Conservation (phyloP, 2,329 filamentous ascomycete genomes). For the Fusarium udum region DNA sequence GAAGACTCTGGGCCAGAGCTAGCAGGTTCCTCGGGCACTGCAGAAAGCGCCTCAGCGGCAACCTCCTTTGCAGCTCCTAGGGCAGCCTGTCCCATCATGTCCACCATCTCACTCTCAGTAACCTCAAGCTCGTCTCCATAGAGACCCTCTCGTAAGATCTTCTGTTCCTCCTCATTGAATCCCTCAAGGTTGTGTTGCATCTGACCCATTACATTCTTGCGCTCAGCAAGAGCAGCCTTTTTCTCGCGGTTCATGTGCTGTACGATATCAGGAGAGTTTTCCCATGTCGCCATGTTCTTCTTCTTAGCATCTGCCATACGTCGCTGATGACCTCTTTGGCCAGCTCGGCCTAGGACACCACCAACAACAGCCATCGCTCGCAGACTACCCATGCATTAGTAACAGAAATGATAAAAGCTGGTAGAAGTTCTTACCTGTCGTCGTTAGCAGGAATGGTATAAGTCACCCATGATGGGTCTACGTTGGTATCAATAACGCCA, state of each 20-base stretch:
- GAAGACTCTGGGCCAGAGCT: background rate
- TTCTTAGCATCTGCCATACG: constrained; percentile 69
- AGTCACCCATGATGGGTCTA: constrained; percentile 91
- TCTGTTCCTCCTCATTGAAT: constrained; percentile 52
- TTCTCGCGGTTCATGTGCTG: constrained; percentile 51
- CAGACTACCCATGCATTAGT: constrained; percentile 64
- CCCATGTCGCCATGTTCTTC: constrained; percentile 70
- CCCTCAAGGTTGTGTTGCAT: constrained; percentile 49
- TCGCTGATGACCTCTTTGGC: constrained; percentile 76
- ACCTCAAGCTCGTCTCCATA: constrained; percentile 43
- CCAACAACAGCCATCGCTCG: constrained; percentile 84
- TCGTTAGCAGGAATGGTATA: constrained; percentile 98
- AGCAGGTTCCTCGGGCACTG: background rate
- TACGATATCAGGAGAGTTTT: constrained; percentile 56
- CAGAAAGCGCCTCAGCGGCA: constrained; percentile 2
- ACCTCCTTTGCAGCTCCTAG: constrained; percentile 22
- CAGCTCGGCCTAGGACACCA: constrained; percentile 85
- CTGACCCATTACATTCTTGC: constrained; percentile 51
- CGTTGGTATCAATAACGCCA: constrained; percentile 92
- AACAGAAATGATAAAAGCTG: background rate
- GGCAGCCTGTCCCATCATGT: constrained; percentile 44
- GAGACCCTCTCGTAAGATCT: constrained; percentile 44
- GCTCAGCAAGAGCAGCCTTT: constrained; percentile 44
- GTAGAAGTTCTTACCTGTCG: constrained; percentile 71
- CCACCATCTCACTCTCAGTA: constrained; percentile 51